Conservation (phyloP, 345 rosid genomes). For the Bruguiera sexangula region DNA sequence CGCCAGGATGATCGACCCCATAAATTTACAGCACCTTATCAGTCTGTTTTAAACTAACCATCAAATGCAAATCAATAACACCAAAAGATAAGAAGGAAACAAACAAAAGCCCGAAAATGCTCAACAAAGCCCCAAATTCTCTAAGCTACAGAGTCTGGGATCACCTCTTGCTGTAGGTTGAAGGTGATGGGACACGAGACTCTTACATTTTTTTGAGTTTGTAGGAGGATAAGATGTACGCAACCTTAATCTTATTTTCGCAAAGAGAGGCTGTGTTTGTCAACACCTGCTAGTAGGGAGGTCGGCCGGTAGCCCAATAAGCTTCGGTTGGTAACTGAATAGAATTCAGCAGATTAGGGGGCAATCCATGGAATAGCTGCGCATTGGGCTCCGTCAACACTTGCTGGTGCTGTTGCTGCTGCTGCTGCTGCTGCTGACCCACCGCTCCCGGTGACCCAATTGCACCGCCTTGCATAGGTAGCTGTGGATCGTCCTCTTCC, state of each 20-base stretch:
- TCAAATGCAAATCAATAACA: conserved; percentile 24
- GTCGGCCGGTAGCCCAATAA: conserved; percentile 81
- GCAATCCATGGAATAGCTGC: conserved; percentile 70
- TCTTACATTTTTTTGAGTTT: no score
- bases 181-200: conserved; percentile 12
- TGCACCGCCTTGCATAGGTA: conserved; percentile 59
- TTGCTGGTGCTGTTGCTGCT: conserved; percentile 52
- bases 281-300: conserved; percentile 43
- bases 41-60: conserved; percentile 28
- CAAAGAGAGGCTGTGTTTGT: no score
- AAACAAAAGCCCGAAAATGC: conserved; percentile 37
- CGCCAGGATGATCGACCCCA: conserved; percentile 15
- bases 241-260: neutral
- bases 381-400: conserved; percentile 48
- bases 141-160: conserved; percentile 31
- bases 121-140: conserved; percentile 31
- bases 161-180: conserved; percentile 16
- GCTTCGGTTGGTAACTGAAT: conserved; percentile 73
- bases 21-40: conserved; percentile 32
- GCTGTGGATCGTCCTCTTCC: conserved; percentile 73
- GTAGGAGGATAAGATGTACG: no score
- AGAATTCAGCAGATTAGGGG: conserved; percentile 84
- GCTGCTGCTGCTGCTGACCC: conserved; percentile 35
- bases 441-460: conserved; percentile 58
- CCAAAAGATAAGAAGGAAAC: conserved; percentile 10